phyloP scores from a whole-genome alignment of 2,329 filamentous ascomycete genomes.

The Hypoxylon sp. region DNA sequence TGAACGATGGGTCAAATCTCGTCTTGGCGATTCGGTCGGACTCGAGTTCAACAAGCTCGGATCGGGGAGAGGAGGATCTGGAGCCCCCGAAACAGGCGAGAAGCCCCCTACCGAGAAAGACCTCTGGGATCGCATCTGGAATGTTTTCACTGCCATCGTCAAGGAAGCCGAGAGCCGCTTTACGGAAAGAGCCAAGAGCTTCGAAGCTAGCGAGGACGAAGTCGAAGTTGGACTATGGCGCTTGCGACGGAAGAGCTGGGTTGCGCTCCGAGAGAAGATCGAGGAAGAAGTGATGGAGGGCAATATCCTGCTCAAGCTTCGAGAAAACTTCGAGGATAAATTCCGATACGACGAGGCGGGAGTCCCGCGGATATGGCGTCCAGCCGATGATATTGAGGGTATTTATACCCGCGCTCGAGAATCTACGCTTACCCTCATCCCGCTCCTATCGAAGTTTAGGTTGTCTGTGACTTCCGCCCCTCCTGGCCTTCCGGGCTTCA shows the following conservation, averaged over 20 bases:
- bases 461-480: slow-evolving; percentile 78
- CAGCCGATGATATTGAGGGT: slow-evolving; percentile 96
- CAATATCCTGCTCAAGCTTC: slow-evolving; percentile 92
- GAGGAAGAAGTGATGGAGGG: slow-evolving; percentile 99
- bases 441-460: slow-evolving; percentile 86
- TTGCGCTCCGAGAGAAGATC: slow-evolving; percentile 86
- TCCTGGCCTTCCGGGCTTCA: slow-evolving; percentile 86
- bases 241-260: slow-evolving; percentile 93
- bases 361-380: slow-evolving; percentile 95
- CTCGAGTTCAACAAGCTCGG: slow-evolving; percentile 97
- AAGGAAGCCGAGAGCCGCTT: slow-evolving; percentile 88
- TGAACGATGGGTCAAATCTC: slow-evolving; percentile 92
- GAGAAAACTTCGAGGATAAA: slow-evolving; percentile 99
- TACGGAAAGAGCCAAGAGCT: slow-evolving; percentile 88
- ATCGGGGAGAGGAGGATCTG: slow-evolving; percentile 84
- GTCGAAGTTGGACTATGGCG: slow-evolving; percentile 94
- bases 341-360: slow-evolving; percentile 97
- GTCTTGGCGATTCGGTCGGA: slow-evolving; percentile 86
- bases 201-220: slow-evolving; percentile 91
- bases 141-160: slow-evolving; percentile 83
- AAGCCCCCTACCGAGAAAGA: slow-evolving; percentile 81
- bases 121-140: slow-evolving; percentile 97
- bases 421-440: slow-evolving; percentile 90
- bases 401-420: slow-evolving; percentile 92
- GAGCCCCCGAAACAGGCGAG: slow-evolving; percentile 81